Conservation (phyloP, 805 yeast species). For the Pachysolen tannophilus region DNA sequence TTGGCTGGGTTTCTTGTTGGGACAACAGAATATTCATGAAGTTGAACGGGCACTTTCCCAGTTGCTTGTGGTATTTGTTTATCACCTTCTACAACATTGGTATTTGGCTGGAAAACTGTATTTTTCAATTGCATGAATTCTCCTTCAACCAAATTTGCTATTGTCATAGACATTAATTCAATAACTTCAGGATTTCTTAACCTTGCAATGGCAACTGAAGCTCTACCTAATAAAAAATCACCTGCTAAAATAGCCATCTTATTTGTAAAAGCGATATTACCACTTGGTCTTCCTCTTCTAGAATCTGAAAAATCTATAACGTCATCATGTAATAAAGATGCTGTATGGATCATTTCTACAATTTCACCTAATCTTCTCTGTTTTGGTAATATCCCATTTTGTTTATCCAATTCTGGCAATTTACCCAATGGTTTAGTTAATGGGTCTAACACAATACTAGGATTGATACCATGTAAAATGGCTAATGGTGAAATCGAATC, state of each 20-base stretch:
- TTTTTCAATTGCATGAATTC: slow-evolving; percentile 98
- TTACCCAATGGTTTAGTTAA: slow-evolving; percentile 72
- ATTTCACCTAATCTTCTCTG: slow-evolving; percentile 95
- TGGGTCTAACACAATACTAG: slow-evolving; percentile 75
- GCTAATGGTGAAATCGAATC: slow-evolving; percentile 73
- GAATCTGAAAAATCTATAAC: slow-evolving; percentile 89
- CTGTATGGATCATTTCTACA: slow-evolving; percentile 97
- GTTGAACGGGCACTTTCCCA: slow-evolving; percentile 52
- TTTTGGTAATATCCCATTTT: slow-evolving; percentile 82
- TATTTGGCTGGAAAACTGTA: slow-evolving; percentile 58
- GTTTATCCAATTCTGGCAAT: slow-evolving; percentile 47
- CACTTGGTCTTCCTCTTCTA: slow-evolving; percentile 84
- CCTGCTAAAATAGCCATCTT: slow-evolving; percentile 98
- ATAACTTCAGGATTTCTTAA: slow-evolving; percentile 95
- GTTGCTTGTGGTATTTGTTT: slow-evolving; percentile 46
- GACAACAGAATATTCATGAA: slow-evolving; percentile 49
- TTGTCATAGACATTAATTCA: slow-evolving; percentile 89
- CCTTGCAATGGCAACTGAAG: slow-evolving; percentile 92
- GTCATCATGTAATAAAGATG: slow-evolving; percentile 91
- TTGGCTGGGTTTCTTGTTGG: slow-evolving; percentile 3
- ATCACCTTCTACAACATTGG: slow-evolving; percentile 39
- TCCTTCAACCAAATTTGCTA: slow-evolving; percentile 96
- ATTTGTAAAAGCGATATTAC: slow-evolving; percentile 89
- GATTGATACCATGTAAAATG: slow-evolving; percentile 84
- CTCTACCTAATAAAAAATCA: slow-evolving; percentile 90